Percentiles rank a stretch among this genome's conserved stretches.
Conservation (phyloP, 495 filamentous ascomycete genomes). For the Choiromyces venosus region DNA sequence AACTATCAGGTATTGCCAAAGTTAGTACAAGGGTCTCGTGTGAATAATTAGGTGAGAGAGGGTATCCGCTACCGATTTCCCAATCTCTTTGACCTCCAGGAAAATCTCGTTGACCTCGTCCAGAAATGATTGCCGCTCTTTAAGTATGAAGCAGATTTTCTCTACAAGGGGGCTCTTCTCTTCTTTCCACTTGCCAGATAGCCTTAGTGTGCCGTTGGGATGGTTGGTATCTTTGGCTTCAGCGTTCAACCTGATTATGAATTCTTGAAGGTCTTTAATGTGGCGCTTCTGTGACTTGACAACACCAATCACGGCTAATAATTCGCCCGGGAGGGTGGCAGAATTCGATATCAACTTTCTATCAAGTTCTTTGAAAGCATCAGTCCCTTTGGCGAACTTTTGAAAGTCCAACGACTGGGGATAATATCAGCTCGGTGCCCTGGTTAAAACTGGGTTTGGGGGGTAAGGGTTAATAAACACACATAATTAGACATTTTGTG, state of each 20-base stretch:
- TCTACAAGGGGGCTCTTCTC: fast-evolving
- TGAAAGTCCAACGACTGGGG: neutral
- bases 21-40: neutral
- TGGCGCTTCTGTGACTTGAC: neutral
- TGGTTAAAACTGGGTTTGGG: neutral
- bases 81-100: neutral
- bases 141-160: neutral
- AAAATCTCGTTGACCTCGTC: neutral
- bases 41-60: neutral
- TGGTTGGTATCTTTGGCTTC: neutral
- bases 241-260: neutral
- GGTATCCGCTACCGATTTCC: neutral
- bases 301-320: neutral
- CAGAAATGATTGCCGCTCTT: neutral
- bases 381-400: neutral
- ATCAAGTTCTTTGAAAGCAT: neutral
- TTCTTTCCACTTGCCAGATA: neutral
- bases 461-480: neutral
- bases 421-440: neutral
- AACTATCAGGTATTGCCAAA: neutral
- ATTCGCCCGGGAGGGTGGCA: neutral
- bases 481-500: neutral
- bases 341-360: neutral
- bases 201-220: neutral
- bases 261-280: neutral